These are phyloP conservation scores for Arthrobotrys sphaeroides DNA, from an alignment of 2,329 filamentous ascomycete genomes.

Conservation along the genomic window DNA sequence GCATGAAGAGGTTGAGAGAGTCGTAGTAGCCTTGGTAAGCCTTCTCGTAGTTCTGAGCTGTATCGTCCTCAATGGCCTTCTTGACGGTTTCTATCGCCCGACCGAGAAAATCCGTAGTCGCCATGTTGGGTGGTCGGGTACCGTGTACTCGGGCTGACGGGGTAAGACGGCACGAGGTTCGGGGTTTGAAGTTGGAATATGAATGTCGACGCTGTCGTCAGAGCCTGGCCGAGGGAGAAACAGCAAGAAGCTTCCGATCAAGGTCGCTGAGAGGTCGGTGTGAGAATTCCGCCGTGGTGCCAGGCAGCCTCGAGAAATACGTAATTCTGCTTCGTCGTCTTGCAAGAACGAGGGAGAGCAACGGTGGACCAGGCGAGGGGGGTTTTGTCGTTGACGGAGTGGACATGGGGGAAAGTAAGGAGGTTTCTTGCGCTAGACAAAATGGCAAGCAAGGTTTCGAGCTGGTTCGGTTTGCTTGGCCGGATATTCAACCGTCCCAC, in stretches of 20 bases:
- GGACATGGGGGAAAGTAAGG: background rate
- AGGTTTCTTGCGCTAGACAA: conserved; percentile 36
- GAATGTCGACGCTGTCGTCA: conserved; percentile 13
- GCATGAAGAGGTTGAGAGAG: conserved; percentile 96
- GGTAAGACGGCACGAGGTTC: conserved; percentile 3
- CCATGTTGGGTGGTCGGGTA: conserved; percentile 71
- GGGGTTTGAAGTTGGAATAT: background rate
- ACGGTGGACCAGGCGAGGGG: conserved; percentile 2
- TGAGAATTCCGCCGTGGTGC: conserved; percentile 20
- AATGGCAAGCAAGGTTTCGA: conserved; percentile 29
- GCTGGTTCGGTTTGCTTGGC: conserved; percentile 26
- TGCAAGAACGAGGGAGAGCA: conserved; percentile 16
- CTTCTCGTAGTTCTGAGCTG: conserved; percentile 93
- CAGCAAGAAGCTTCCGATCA: background rate
- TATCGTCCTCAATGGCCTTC: conserved; percentile 96
- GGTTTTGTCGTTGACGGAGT: background rate
- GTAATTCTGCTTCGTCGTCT: conserved; percentile 27
- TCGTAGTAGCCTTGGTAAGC: conserved; percentile 97
- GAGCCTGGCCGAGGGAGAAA: background rate
- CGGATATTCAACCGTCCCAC: conserved; percentile 4
- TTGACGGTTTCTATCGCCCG: conserved; percentile 96
- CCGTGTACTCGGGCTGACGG: background rate
- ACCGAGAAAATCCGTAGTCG: conserved; percentile 94
- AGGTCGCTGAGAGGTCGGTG: background rate
- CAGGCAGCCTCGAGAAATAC: conserved; percentile 26